Evolutionary conservation across 495 filamentous ascomycete species (phyloP), one percentile per base, ranked within the genome.

Genomic region (Daldinia decipiens): DNA sequence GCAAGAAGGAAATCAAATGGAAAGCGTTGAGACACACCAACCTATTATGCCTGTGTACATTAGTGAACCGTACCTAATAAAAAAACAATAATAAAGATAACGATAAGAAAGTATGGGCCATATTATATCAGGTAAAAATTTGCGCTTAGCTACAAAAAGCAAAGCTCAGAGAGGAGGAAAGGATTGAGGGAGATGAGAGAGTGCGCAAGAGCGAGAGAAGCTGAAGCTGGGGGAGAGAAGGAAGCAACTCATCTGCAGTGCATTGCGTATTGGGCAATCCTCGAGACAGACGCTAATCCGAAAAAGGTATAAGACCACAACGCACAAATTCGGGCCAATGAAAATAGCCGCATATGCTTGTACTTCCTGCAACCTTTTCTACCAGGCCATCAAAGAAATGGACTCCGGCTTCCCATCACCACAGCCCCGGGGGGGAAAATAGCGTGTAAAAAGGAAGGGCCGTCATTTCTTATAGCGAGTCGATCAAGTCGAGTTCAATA

Each of bases 1-100:
- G 79, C 76, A 74, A 73, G 73, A 74, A 43, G 60, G 70, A 72
- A 72, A 72, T 72, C 70, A 68, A 74, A 74, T 68, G 62, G 67
- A 47, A 56, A 70, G 27, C 50, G 60, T 60, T 69, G 69, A 72
- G 74, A 75, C 75, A 78, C 77, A 75, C 75, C 70, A 78, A 75
- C 62, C 36, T 63, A 43, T 67, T 63, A 63, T 67, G 62, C 63
- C 52, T 61, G 62, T 53, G 50, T 53, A 53, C 50, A 53, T 53
- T 31, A 31, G 50, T 73, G 31, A 59, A 53, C 63, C 74, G 70
- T 64, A 31, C 63, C 67, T 8, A 1, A 1, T 57, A 65, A 67
- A 62, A 62, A 68, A 73, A 65, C 57, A 72, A 51, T 52, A 29
- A 31, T 53, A 68, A 24, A 65, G 73, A 68, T 63, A 73, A 68